These are phyloP conservation scores for Asterella californica DNA, from an alignment of 225 moss, liverwort and hornwort genomes.

Conservation along the genomic window DNA sequence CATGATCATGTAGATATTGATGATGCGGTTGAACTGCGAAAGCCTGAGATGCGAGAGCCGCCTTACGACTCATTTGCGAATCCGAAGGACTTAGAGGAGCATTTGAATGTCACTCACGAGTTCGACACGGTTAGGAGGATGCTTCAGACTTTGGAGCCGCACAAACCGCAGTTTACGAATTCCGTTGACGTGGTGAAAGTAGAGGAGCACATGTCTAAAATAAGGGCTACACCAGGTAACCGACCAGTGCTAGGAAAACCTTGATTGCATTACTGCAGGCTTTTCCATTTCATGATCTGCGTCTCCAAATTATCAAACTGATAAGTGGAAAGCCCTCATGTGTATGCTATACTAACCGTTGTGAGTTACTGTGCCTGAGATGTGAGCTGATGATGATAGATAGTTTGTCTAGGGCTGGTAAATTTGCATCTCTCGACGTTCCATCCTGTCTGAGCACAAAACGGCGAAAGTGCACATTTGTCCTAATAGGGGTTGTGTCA, in stretches of 20 bases:
- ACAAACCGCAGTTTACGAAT: conserved; percentile 41
- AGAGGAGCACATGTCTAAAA: conserved; percentile 56
- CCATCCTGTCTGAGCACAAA: background rate
- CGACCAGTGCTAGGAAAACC: background rate
- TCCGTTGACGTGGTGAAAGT: conserved; percentile 48
- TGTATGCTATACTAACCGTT: background rate
- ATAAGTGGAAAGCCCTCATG: background rate
- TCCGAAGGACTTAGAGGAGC: conserved; percentile 43
- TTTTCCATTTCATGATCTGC: background rate
- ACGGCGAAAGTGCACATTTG: background rate
- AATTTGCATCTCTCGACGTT: background rate
- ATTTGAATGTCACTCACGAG: conserved; percentile 55
- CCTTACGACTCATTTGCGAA: conserved; percentile 22
- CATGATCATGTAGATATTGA: conserved; percentile 23
- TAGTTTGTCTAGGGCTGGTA: background rate
- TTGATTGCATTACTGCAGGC: background rate
- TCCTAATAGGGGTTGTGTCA: background rate
- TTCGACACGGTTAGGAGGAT: conserved; percentile 48
- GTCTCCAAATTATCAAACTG: background rate
- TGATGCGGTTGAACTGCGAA: conserved; percentile 31
- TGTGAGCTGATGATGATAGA: background rate
- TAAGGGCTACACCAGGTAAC: conserved; percentile 71
- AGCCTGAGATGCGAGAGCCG: background rate
- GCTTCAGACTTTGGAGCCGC: conserved; percentile 32
- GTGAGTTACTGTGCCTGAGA: background rate